Evolutionary conservation across 164 flowering plant genomes (phyloP).

Genomic region (Platanus orientalis): DNA sequence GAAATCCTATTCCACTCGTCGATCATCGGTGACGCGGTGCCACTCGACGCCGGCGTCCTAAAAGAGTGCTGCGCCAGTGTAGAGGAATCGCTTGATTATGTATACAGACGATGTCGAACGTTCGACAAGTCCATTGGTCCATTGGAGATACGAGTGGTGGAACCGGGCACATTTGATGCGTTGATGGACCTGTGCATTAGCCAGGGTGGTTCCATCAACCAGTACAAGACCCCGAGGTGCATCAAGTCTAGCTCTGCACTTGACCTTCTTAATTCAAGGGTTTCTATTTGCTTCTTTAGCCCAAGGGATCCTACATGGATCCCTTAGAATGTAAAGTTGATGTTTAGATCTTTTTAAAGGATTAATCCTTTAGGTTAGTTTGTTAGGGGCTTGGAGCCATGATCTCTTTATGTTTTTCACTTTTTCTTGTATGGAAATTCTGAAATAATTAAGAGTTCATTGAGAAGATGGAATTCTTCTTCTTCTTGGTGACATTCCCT

Average conservation of each 20-base stretch:
- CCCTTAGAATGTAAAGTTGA: too few species aligned
- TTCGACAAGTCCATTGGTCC: slow-evolving; percentile 70
- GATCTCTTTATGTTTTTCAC: too few species aligned
- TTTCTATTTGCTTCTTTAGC: slow-evolving; percentile 48
- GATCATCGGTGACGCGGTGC: background rate
- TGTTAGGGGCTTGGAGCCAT: too few species aligned
- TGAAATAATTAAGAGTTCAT: too few species aligned
- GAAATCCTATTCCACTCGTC: slow-evolving; percentile 36
- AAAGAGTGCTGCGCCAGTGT: slow-evolving; percentile 59
- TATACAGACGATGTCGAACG: slow-evolving; percentile 59
- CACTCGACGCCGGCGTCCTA: slow-evolving; percentile 23
- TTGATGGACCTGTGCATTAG: slow-evolving; percentile 66
- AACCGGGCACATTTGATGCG: slow-evolving; percentile 58
- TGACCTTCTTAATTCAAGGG: slow-evolving; percentile 55
- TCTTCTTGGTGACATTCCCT: too few species aligned
- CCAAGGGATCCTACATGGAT: slow-evolving; percentile 67
- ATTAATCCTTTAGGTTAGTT: too few species aligned
- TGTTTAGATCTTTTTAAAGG: too few species aligned
- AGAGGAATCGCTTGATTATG: slow-evolving; percentile 67
- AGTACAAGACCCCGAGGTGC: slow-evolving; percentile 87
- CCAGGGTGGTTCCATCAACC: slow-evolving; percentile 77
- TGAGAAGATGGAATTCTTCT: too few species aligned
- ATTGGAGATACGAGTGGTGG: slow-evolving; percentile 72
- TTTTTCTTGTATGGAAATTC: too few species aligned
- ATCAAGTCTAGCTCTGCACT: slow-evolving; percentile 47